A percentile compares a stretch with the other conserved stretches of the same genome.
These are phyloP conservation scores for Paraglomus brasilianum DNA, from an alignment of 192 early-diverging fungal genomes.

Conservation along the genomic window DNA sequence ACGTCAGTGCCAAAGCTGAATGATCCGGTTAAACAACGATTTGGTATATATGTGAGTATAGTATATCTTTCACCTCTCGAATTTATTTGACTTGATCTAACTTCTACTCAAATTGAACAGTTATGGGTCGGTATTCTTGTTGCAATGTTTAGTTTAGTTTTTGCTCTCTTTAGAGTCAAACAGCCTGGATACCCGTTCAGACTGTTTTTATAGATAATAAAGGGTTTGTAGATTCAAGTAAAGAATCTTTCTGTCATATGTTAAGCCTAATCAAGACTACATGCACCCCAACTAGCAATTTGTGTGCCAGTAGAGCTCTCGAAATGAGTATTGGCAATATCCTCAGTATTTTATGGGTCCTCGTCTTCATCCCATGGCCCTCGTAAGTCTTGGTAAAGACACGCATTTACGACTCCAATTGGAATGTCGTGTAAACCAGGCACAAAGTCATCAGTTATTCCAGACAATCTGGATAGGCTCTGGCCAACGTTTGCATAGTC, in stretches of 20 bases:
- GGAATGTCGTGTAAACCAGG: constrained; percentile 65
- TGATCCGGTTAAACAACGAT: constrained; percentile 53
- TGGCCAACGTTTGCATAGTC: constrained; percentile 52
- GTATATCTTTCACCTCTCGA: background rate
- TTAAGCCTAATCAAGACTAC: no score
- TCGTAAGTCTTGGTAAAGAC: constrained; percentile 60
- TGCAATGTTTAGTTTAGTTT: constrained; percentile 60
- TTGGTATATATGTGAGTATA: constrained; percentile 47
- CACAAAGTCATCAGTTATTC: constrained; percentile 51
- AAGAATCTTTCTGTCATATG: no score
- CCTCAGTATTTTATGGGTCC: no score
- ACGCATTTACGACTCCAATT: constrained; percentile 70
- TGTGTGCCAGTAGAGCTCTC: no score
- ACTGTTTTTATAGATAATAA: constrained; percentile 42
- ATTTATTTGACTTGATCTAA: background rate
- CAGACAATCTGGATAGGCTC: constrained; percentile 40
- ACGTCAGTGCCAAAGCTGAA: constrained; percentile 54
- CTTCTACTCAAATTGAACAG: constrained; percentile 14
- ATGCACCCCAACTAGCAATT: no score
- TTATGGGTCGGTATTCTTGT: constrained; percentile 61
- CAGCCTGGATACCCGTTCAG: constrained; percentile 71
- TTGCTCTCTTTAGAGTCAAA: constrained; percentile 69
- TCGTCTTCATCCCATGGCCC: constrained; percentile 6
- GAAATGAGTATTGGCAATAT: no score
- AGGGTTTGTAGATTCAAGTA: no score